Conservation (phyloP, 2,329 filamentous ascomycete species). For the Pseudogymnoascus sp. region DNA sequence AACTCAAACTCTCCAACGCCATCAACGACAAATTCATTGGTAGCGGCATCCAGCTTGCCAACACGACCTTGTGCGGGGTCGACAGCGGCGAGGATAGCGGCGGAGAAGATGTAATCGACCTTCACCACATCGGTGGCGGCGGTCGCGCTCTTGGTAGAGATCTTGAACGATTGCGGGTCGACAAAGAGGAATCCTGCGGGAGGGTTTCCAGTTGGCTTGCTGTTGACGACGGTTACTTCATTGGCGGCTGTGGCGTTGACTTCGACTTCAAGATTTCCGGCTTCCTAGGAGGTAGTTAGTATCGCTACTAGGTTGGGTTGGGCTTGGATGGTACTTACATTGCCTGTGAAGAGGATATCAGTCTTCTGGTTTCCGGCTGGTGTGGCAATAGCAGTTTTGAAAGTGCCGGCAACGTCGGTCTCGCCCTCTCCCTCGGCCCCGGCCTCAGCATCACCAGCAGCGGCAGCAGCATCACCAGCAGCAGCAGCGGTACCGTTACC, state of each 20-base stretch:
- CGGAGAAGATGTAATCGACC: conserved; percentile 18
- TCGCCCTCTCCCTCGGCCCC: not conserved
- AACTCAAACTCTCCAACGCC: conserved; percentile 35
- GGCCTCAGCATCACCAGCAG: not conserved
- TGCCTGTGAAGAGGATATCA: not conserved
- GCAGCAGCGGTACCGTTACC: not conserved
- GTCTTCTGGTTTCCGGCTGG: conserved; percentile 1
- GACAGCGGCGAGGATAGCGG: conserved; percentile 24
- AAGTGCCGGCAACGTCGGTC: not conserved
- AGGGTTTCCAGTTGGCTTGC: not conserved
- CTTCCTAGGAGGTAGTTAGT: conserved; percentile 24
- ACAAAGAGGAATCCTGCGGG: not conserved
- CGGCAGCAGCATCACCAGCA: not conserved
- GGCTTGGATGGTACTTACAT: not conserved
- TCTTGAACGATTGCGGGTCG: not conserved
- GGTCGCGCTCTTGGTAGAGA: conserved; percentile 26
- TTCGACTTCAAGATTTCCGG: conserved; percentile 1
- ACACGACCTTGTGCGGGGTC: conserved; percentile 31
- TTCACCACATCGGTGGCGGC: not conserved
- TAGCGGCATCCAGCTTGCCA: conserved; percentile 31
- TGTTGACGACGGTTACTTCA: not conserved
- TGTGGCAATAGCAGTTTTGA: not conserved
- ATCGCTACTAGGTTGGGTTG: not conserved
- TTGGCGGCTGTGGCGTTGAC: conserved; percentile 2
- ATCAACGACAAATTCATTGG: conserved; percentile 33